Percentiles rank a stretch among this genome's conserved stretches.
These are phyloP conservation scores for Violaceomyces palustris DNA, from an alignment of 1,284 basidiomycete genomes.

Conservation along the genomic window DNA sequence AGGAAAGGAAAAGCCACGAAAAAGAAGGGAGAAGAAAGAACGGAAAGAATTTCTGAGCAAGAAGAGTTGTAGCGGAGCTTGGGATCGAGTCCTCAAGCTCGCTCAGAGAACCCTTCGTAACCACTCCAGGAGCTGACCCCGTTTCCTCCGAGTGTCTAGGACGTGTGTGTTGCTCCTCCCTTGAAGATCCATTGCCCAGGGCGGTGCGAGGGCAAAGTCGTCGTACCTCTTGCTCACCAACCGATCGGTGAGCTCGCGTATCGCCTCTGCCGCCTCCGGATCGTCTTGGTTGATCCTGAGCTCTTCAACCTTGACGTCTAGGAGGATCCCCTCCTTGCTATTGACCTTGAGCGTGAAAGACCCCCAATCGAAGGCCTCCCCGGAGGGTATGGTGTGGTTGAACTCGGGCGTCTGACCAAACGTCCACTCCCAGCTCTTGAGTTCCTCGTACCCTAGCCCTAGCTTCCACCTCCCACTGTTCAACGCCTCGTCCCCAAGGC, in stretches of 20 bases:
- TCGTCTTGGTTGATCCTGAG: constrained; percentile 8
- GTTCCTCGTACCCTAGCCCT: constrained; percentile 21
- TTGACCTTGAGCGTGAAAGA: constrained; percentile 23
- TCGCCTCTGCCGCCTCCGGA: constrained; percentile 3
- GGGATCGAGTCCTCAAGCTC: too few species aligned
- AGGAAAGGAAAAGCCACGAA: too few species aligned
- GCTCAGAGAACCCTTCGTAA: too few species aligned
- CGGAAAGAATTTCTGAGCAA: too few species aligned
- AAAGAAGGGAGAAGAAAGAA: too few species aligned
- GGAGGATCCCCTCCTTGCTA: constrained; percentile 24
- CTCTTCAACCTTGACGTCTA: constrained; percentile 13
- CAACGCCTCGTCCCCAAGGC: constrained; percentile 1
- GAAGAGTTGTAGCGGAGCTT: too few species aligned
- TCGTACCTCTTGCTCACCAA: constrained; percentile 25
- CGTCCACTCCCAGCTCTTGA: constrained; percentile 83
- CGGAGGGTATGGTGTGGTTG: constrained; percentile 52
- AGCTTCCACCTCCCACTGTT: constrained; percentile 15
- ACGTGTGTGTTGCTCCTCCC: too few species aligned
- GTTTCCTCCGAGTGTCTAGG: too few species aligned
- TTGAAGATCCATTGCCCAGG: too few species aligned
- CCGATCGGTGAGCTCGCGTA: constrained; percentile 3
- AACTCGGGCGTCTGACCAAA: constrained; percentile 95
- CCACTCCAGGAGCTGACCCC: too few species aligned
- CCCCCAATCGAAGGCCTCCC: background rate
- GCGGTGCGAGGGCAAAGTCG: constrained; percentile 21